Percentiles rank a stretch among this genome's conserved stretches.
These are phyloP conservation scores for Suillus luteus DNA, from an alignment of 768 basidiomycete genomes.

Conservation along the genomic window DNA sequence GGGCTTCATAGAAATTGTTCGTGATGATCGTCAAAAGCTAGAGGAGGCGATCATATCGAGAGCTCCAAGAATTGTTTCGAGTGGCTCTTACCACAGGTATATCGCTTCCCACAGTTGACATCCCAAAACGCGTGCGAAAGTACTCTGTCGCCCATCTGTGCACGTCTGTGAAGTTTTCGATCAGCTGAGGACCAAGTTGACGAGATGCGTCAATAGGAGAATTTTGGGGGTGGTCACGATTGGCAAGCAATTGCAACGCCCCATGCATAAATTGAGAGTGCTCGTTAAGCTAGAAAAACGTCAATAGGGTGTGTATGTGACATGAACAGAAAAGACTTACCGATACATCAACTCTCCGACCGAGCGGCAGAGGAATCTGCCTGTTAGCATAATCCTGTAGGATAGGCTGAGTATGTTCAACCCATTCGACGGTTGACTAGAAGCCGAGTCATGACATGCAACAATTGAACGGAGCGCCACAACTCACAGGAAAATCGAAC, in stretches of 20 bases:
- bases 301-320: slow-evolving; percentile 9
- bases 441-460: not conserved
- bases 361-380: slow-evolving; percentile 28
- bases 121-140: slow-evolving; percentile 25
- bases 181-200: slow-evolving; percentile 30
- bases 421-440: slow-evolving; percentile 27
- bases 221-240: slow-evolving; percentile 22
- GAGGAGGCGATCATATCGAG: not conserved
- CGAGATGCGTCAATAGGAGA: slow-evolving; percentile 18
- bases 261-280: slow-evolving; percentile 28
- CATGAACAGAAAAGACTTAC: slow-evolving; percentile 13
- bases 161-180: slow-evolving; percentile 34
- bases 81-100: slow-evolving; percentile 21
- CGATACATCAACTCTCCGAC: slow-evolving; percentile 27
- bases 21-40: slow-evolving; percentile 33
- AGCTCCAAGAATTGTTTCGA: not conserved
- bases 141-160: slow-evolving; percentile 31
- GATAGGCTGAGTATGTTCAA: slow-evolving; percentile 23
- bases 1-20: slow-evolving; percentile 34
- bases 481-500: slow-evolving; percentile 1
- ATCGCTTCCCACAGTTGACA: slow-evolving; percentile 18
- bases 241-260: slow-evolving; percentile 30
- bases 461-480: not conserved
- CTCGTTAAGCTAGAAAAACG: slow-evolving; percentile 23
- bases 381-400: slow-evolving; percentile 32